Percentiles rank a stretch among this genome's conserved stretches.
These are phyloP conservation scores for Laguncularia racemosa DNA, from an alignment of 345 rosid species.

Conservation along the genomic window DNA sequence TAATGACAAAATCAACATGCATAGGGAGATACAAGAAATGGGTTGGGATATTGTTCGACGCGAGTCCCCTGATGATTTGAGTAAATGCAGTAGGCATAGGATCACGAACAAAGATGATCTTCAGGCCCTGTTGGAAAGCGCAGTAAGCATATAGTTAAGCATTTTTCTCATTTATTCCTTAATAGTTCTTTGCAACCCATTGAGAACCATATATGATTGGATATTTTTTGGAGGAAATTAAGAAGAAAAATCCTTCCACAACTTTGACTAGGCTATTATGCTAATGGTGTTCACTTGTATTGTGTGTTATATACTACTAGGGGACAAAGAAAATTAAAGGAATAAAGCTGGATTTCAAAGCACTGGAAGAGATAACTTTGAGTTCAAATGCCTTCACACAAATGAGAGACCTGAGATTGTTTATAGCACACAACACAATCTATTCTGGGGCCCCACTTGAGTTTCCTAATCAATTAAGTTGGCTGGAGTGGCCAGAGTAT, in stretches of 20 bases:
- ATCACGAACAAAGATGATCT: not conserved
- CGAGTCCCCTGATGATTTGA: constrained; percentile 16
- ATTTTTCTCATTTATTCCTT: too few species aligned
- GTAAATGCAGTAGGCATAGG: constrained; percentile 12
- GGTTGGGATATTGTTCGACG: constrained; percentile 21
- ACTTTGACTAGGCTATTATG: too few species aligned
- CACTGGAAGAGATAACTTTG: not conserved
- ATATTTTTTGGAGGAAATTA: not conserved
- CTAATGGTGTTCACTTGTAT: too few species aligned
- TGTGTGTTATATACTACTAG: not conserved
- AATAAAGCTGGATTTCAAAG: not conserved
- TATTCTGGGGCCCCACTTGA: not conserved
- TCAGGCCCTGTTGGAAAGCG: not conserved
- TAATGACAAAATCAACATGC: constrained; percentile 14
- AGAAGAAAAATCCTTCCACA: too few species aligned
- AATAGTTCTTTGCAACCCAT: too few species aligned
- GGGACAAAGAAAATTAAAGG: not conserved
- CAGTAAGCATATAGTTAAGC: not conserved
- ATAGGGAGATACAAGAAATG: constrained; percentile 21
- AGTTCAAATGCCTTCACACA: not conserved
- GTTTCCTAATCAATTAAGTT: not conserved
- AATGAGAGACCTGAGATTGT: not conserved
- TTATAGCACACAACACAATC: not conserved
- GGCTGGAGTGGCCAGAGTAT: not conserved
- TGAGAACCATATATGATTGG: too few species aligned